phyloP scores from a whole-genome alignment of 371 early-diverging fungal species.

The Syncephalis fuscata region DNA sequence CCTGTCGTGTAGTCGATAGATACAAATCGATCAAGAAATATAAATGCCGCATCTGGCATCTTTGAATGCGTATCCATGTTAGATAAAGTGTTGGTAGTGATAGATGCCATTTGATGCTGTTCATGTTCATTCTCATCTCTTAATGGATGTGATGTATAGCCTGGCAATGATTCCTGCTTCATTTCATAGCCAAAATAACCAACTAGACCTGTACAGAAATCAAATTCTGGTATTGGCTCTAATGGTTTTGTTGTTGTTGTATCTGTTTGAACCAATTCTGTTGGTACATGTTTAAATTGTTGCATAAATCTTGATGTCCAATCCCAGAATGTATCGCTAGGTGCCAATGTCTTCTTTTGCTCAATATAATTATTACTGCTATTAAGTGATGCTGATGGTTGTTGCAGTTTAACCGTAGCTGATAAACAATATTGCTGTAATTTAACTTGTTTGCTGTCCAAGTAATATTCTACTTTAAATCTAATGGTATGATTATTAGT shows the following conservation, averaged over 20 bases:
- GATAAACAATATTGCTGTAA: too few relatives aligned
- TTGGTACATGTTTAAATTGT: constrained; percentile 7
- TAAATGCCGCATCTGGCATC: constrained; percentile 68
- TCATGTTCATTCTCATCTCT: constrained; percentile 17
- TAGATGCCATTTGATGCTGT: constrained; percentile 7
- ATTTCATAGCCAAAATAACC: constrained; percentile 93
- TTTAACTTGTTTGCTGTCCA: too few relatives aligned
- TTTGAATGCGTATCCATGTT: too few relatives aligned
- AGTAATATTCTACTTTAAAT: not conserved
- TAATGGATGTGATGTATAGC: constrained; percentile 21
- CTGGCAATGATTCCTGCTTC: constrained; percentile 58
- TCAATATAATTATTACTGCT: too few relatives aligned
- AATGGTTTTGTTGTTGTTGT: too few relatives aligned
- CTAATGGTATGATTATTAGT: not conserved
- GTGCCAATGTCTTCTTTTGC: too few relatives aligned
- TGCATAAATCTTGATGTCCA: constrained; percentile 16
- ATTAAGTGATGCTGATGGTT: too few relatives aligned
- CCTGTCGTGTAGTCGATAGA: constrained; percentile 45
- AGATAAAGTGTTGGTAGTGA: too few relatives aligned
- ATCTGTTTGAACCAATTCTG: not conserved
- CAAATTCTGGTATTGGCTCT: constrained; percentile 28
- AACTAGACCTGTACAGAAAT: constrained; percentile 66
- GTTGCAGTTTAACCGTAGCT: too few relatives aligned
- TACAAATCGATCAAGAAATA: constrained; percentile 64
- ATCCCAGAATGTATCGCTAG: constrained; percentile 22